Evolutionary conservation across 1,139 yeast species (phyloP).

Genomic region (Meyerozyma elateridarum): DNA sequence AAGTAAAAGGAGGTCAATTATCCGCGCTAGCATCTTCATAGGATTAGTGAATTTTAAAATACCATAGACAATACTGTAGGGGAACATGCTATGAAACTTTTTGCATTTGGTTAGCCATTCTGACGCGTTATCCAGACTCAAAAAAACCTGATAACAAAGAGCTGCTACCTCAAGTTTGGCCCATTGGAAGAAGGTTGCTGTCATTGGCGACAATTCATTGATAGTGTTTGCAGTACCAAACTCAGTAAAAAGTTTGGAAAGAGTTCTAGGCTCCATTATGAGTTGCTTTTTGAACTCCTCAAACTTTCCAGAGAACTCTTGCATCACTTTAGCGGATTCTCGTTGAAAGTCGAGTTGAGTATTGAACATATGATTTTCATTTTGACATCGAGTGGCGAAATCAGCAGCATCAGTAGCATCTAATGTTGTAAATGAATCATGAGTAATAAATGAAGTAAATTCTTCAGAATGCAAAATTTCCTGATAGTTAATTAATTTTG

Average conservation of each 20-base stretch:
- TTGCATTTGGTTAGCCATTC: slow-evolving; percentile 67
- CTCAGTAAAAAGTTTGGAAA: slow-evolving; percentile 55
- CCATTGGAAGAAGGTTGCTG: slow-evolving; percentile 74
- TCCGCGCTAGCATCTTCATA: slow-evolving; percentile 68
- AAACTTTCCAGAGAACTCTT: slow-evolving; percentile 46
- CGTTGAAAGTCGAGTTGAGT: slow-evolving; percentile 75
- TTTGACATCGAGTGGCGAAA: slow-evolving; percentile 47
- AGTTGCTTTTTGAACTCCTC: slow-evolving; percentile 52
- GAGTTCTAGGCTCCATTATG: slow-evolving; percentile 43
- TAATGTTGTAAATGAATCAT: slow-evolving; percentile 26
- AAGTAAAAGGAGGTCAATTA: slow-evolving; percentile 74
- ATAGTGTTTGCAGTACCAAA: slow-evolving; percentile 51
- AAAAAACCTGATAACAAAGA: slow-evolving; percentile 69
- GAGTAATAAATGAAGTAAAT: slow-evolving; percentile 49
- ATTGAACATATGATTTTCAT: slow-evolving; percentile 55
- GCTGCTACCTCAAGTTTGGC: slow-evolving; percentile 79
- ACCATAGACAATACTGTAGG: slow-evolving; percentile 70
- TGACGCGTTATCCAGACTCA: slow-evolving; percentile 75
- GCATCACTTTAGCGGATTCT: slow-evolving; percentile 46
- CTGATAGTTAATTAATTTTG: slow-evolving; percentile 45
- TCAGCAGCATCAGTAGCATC: slow-evolving; percentile 48
- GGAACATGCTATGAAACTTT: slow-evolving; percentile 68
- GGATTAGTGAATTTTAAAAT: slow-evolving; percentile 82
- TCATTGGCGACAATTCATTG: slow-evolving; percentile 61
- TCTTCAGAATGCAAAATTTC: slow-evolving; percentile 52